Evolutionary conservation across 1,139 yeast species (phyloP), one percentile per base, ranked within the genome.

Genomic region (Nakaseomyces delphensis): DNA sequence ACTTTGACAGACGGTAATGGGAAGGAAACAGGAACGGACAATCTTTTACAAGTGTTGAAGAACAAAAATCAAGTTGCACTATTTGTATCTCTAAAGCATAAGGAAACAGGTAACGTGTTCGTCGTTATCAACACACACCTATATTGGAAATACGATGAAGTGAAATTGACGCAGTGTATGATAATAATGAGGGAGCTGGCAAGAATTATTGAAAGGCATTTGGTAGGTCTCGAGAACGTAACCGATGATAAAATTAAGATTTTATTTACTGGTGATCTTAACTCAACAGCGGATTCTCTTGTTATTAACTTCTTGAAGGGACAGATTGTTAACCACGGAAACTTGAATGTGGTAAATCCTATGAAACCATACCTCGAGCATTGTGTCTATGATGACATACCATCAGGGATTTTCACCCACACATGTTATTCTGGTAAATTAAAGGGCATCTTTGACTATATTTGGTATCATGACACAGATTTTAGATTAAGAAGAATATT

Each of bases 61-160:
- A 46, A 50, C 16, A 63, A 79, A 50, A 77, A 77, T 51, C 79
- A 79, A 19, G 81, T 77, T 5, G 79, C 76, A 1, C 48, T 76
- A 8, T 59, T 76, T 19, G 63, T 72, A 3, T 69, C 71, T 19
- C 54, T 76, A 21, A 57, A 62, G 45, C 81, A 77, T 53, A 63
- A 59, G 42, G 48, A 46, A 1, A 65, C 74, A 0, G 58, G 63
- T 13, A 63, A 68, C 35, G 50, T 57, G 2, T 55, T 76, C 5
- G 71, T 72, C 40, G 67, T 75, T 1, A 62, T 77, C 13, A 77
- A 76, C 48, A 76, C 82, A 1, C 83, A 77, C 56, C 60, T 77
- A n/a, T 77, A 77, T 53, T 77, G 83, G 83, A 68, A 71, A 47
- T 70, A 63, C 45, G 70, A 71, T 45, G 79, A 76, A 49, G 78